Evolutionary conservation across 768 basidiomycete genomes (phyloP), one percentile per base, ranked within the genome.

Genomic region (Cystofilobasidium capitatum): DNA sequence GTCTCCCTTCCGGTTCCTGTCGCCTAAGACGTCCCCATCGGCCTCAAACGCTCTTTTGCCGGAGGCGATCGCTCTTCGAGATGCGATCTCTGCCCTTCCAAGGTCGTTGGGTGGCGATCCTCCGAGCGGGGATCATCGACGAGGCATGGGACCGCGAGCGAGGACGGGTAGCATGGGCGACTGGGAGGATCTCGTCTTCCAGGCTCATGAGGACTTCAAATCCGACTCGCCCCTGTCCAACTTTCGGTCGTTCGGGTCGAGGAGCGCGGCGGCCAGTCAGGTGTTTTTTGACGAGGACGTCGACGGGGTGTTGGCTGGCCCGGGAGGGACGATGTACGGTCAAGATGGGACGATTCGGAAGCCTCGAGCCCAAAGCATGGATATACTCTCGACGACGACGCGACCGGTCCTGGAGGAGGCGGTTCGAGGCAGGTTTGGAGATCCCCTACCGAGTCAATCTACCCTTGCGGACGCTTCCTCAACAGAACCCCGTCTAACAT

Each of bases 91-190:
- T 13, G 40, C 62, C 13, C 61, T 68, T 2, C 66, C 66, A 14
- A 55, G 66, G 22, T 68, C 66, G 39, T 51, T 68, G 9, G 66
- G 66, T 13, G 66, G 66, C n/a, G 66, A 68, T 39, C 59, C 59
- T 4, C 59, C 59, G 9, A 26, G 24, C 26, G 44, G 47, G 45
- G 51, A 58, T 26, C 59, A 7, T 33, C 60, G 33, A 31, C 40
- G n/a, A 57, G 59, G 54, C 16, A n/a, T 31, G 47, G 61, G 62
- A 17, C 36, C 36, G 17, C 26, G 66, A 20, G 60, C 60, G 5
- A 54, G 66, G 31, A 68, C 66, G 24, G 66, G 59, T 17, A 62
- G 61, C 36, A 68, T 68, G 66, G 66, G 66, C 8, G 66, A 68
- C 24, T 68, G 66, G 66, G 66, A 68, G 49, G 60, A 54, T n/a